Percentiles rank a stretch among this genome's conserved stretches.
Evolutionary conservation across 2,329 filamentous ascomycete genomes (phyloP).

Genomic region (Plectosphaerella plurivora): DNA sequence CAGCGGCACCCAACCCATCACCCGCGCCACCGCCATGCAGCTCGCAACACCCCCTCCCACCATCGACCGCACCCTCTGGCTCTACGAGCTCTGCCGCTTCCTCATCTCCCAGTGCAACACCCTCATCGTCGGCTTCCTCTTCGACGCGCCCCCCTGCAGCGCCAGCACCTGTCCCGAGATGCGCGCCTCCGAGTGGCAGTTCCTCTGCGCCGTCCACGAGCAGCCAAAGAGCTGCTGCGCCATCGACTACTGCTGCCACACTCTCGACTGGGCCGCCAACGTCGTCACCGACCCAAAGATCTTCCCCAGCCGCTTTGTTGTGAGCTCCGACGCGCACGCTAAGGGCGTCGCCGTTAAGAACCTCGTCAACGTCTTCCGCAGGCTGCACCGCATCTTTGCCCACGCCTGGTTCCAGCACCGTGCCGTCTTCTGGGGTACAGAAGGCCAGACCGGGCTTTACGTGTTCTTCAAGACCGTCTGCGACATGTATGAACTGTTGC

Average conservation of each 20-base stretch:
- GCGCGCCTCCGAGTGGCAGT: conserved; percentile 98
- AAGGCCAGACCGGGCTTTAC: conserved; percentile 86
- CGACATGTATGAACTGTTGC: conserved; percentile 83
- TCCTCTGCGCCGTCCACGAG: conserved; percentile 95
- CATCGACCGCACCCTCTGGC: conserved; percentile 85
- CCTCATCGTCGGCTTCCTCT: conserved; percentile 87
- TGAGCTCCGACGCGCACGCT: conserved; percentile 51
- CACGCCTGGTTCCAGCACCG: conserved; percentile 99
- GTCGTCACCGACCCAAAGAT: conserved; percentile 91
- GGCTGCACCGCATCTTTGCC: conserved; percentile 93
- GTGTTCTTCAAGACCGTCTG: conserved; percentile 97
- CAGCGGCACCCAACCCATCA: conserved; percentile 66
- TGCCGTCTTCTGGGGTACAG: conserved; percentile 91
- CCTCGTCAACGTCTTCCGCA: conserved; percentile 89
- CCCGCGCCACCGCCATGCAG: conserved; percentile 66
- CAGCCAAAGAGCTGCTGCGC: conserved; percentile 95
- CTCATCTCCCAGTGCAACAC: conserved; percentile 92
- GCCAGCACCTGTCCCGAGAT: conserved; percentile 91
- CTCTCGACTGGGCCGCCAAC: conserved; percentile 94
- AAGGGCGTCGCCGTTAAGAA: conserved; percentile 69
- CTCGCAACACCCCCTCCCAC: conserved; percentile 77
- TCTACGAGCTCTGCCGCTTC: conserved; percentile 96
- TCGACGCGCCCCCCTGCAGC: conserved; percentile 85
- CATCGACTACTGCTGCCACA: conserved; percentile 99
- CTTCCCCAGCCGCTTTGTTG: conserved; percentile 79